phyloP scores from a whole-genome alignment of 495 filamentous ascomycete genomes.

The Penicillium silybi region DNA sequence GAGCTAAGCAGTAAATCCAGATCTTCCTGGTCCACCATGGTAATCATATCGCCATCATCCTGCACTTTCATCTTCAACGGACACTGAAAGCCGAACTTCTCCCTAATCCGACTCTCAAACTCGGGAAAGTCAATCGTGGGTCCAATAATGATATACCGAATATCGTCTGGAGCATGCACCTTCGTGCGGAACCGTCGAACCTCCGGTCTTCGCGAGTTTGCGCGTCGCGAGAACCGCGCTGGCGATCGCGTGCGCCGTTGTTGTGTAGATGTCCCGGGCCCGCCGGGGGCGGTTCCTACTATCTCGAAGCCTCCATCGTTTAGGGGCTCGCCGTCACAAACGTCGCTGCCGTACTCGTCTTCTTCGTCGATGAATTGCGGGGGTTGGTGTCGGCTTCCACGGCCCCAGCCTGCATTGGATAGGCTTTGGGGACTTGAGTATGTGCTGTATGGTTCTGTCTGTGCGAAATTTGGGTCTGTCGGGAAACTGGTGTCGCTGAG shows the following conservation, averaged over 20 bases:
- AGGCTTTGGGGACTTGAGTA: constrained; percentile 42
- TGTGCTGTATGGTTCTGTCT: constrained; percentile 35
- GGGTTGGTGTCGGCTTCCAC: constrained; percentile 36
- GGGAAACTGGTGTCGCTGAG: constrained; percentile 28
- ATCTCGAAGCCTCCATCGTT: constrained; percentile 82
- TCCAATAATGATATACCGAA: constrained; percentile 87
- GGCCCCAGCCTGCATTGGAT: constrained; percentile 28
- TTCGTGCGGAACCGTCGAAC: constrained; percentile 75
- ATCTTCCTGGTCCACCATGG: constrained; percentile 95
- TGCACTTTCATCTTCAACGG: constrained; percentile 80
- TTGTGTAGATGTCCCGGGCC: constrained; percentile 1
- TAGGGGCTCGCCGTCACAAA: constrained; percentile 57
- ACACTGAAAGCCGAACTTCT: constrained; percentile 73
- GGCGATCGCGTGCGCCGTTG: constrained; percentile 30
- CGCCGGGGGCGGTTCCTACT: constrained; percentile 37
- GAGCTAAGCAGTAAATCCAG: constrained; percentile 74
- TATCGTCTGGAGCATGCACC: constrained; percentile 80
- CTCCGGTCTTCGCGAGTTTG: constrained; percentile 34
- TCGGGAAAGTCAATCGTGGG: constrained; percentile 68
- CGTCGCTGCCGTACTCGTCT: constrained; percentile 63
- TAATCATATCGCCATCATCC: constrained; percentile 91
- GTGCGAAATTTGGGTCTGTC: not conserved
- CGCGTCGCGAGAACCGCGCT: constrained; percentile 25
- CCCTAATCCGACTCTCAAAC: constrained; percentile 69
- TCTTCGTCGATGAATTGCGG: constrained; percentile 69